These are phyloP conservation scores for Mycosphaerella arachidis DNA, from an alignment of 2,329 filamentous ascomycete species.

Conservation along the genomic window DNA sequence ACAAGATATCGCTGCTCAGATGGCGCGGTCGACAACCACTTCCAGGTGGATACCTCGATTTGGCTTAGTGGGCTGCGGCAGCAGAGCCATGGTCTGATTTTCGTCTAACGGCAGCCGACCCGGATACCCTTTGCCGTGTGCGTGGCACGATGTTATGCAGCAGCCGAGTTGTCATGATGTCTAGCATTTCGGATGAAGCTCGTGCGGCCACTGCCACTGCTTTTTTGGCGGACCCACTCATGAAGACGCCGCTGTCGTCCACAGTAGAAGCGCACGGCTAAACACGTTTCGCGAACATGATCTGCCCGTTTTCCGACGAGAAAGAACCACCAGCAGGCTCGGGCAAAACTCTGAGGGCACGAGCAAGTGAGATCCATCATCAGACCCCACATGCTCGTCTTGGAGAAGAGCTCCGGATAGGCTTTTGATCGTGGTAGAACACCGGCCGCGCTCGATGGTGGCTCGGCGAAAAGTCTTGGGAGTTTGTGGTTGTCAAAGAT, in stretches of 20 bases:
- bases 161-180: background rate
- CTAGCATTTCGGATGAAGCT: background rate
- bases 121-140: constrained; percentile 3
- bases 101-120: constrained; percentile 8
- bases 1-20: background rate
- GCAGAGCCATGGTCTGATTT: background rate
- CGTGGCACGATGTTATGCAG: background rate
- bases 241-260: background rate
- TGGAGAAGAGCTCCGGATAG: constrained; percentile 2
- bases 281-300: background rate
- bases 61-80: background rate
- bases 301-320: background rate
- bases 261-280: background rate
- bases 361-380: background rate
- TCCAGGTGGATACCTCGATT: background rate
- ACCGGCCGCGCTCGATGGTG: background rate
- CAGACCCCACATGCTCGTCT: background rate
- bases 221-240: background rate
- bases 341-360: background rate
- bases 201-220: background rate
- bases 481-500: background rate
- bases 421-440: background rate
- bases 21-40: background rate
- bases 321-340: background rate
- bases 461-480: background rate